These are phyloP conservation scores for Phaeoacremonium minimum DNA, from an alignment of 2,329 filamentous ascomycete genomes.

Conservation along the genomic window DNA sequence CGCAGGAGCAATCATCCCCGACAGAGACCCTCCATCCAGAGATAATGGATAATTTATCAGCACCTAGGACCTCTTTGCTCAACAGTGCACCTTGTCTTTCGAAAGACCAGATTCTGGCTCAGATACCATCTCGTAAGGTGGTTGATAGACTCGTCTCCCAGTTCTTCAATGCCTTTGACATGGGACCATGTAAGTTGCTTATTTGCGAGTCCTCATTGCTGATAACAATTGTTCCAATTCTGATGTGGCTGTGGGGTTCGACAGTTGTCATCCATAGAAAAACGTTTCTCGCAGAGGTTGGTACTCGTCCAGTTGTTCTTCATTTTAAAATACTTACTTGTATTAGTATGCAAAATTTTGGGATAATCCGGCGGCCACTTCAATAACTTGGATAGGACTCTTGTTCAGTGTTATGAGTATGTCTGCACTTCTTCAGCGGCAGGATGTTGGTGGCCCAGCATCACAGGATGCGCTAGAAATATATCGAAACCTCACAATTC, in stretches of 20 bases:
- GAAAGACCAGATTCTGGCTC: conserved; percentile 3
- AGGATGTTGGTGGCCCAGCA: conserved; percentile 58
- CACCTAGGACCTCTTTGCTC: conserved; percentile 1
- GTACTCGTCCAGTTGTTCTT: not conserved
- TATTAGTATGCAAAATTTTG: conserved; percentile 26
- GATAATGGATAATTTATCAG: not conserved
- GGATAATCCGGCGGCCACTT: conserved; percentile 25
- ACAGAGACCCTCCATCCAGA: not conserved
- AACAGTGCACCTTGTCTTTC: not conserved
- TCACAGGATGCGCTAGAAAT: conserved; percentile 41
- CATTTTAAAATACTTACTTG: not conserved
- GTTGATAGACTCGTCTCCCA: conserved; percentile 5
- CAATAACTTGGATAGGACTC: conserved; percentile 37
- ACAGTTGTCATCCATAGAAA: conserved; percentile 2
- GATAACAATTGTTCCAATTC: not conserved
- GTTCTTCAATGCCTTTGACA: conserved; percentile 6
- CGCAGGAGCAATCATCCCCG: not conserved
- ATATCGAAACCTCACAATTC: conserved; percentile 53
- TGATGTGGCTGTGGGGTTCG: not conserved
- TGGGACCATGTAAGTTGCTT: conserved; percentile 2
- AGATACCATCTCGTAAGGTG: conserved; percentile 3
- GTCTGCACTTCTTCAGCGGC: conserved; percentile 57
- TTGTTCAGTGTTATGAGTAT: conserved; percentile 56
- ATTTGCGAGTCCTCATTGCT: not conserved
- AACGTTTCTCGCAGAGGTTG: conserved; percentile 1